These are phyloP conservation scores for Teratosphaeria pseudoeucalypti DNA, from an alignment of 2,329 filamentous ascomycete species.

Conservation along the genomic window DNA sequence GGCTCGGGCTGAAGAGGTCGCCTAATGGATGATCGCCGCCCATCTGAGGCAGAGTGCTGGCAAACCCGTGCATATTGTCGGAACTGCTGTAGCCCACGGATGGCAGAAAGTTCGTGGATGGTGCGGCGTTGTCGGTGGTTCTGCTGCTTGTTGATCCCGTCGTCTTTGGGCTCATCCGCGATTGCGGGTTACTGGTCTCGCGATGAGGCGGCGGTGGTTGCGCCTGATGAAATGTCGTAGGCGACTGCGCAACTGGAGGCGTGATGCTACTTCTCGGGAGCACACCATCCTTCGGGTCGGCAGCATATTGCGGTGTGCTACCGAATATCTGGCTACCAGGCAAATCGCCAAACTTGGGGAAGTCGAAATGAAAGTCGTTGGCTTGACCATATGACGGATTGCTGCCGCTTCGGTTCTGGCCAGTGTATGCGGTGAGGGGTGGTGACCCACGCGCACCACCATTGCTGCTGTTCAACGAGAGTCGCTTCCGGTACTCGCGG, in stretches of 20 bases:
- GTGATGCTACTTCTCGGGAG: slow-evolving; percentile 18
- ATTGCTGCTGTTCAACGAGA: slow-evolving; percentile 49
- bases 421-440: slow-evolving; percentile 26
- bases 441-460: slow-evolving; percentile 37
- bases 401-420: slow-evolving; percentile 19
- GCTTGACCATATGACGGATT: slow-evolving; percentile 24
- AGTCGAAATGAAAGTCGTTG: slow-evolving; percentile 80
- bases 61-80: slow-evolving; percentile 26
- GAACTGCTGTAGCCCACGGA: slow-evolving; percentile 23
- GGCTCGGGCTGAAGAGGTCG: slow-evolving; percentile 51
- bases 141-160: slow-evolving; percentile 9
- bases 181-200: slow-evolving; percentile 17
- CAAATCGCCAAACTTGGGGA: slow-evolving; percentile 81
- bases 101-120: slow-evolving; percentile 7
- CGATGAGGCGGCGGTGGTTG: slow-evolving; percentile 1
- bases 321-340: slow-evolving; percentile 43
- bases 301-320: slow-evolving; percentile 9
- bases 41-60: slow-evolving; percentile 27
- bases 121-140: slow-evolving; percentile 16
- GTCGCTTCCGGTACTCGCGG: slow-evolving; percentile 69
- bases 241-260: slow-evolving; percentile 16
- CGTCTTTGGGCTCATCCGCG: slow-evolving; percentile 22
- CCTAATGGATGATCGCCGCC: slow-evolving; percentile 32
- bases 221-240: not conserved
- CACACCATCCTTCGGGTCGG: slow-evolving; percentile 30